phyloP scores from a whole-genome alignment of 306 rosid genomes.

The Senna siamea region DNA sequence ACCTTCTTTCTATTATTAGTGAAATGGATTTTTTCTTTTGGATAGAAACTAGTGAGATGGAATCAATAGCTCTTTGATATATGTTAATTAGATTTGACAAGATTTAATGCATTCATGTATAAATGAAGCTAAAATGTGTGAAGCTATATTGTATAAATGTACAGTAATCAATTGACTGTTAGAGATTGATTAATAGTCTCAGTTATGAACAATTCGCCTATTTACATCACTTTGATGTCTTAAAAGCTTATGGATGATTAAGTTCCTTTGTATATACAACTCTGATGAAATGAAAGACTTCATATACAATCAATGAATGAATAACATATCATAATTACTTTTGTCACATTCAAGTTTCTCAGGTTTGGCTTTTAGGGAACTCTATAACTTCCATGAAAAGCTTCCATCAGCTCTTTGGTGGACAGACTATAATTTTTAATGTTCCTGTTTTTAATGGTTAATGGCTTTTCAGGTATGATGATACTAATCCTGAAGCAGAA shows the following conservation, averaged over 20 bases:
- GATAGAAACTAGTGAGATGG: too few species aligned
- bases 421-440: conserved; percentile 1
- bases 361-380: conserved; percentile 15
- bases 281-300: conserved; percentile 5
- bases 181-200: too few species aligned
- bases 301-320: not conserved
- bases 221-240: not conserved
- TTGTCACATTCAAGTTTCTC: not conserved
- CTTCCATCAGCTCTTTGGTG: conserved; percentile 7
- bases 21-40: too few species aligned
- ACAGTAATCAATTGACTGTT: too few species aligned
- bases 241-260: not conserved
- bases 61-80: too few species aligned
- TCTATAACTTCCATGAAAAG: not conserved
- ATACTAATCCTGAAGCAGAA: conserved; percentile 96
- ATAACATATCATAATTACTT: not conserved
- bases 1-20: too few species aligned
- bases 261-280: not conserved
- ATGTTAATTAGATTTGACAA: too few species aligned
- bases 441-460: not conserved
- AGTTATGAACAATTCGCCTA: too few species aligned
- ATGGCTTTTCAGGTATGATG: conserved; percentile 65
- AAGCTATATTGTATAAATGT: too few species aligned
- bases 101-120: too few species aligned
- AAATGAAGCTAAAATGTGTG: too few species aligned